Conservation (phyloP, 345 rosid genomes). For the thale cress (Arabidopsis thaliana) region TAIR10.1 NC_003075.7:11856001-11856500, state of each 20-base stretch:
- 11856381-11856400: too few relatives aligned
- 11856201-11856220: too few relatives aligned
- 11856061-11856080: neutral
- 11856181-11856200: too few relatives aligned
- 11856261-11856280: neutral
- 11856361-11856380: too few relatives aligned
- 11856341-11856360: neutral
- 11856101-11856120: neutral
- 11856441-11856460: too few relatives aligned
- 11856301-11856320: neutral
- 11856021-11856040: too few relatives aligned
- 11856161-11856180: neutral
- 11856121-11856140: neutral
- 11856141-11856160: neutral
- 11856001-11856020: neutral
- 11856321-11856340: conserved; percentile 29
- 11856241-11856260: neutral
- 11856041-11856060: neutral
- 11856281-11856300: neutral
- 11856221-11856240: neutral
- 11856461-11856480: too few relatives aligned
- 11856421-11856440: too few relatives aligned
- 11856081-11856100: neutral
- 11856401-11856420: too few relatives aligned
- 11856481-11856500: too few relatives aligned